phyloP scores from a whole-genome alignment of 2,329 filamentous ascomycete species.

The Monilinia fructigena region DNA sequence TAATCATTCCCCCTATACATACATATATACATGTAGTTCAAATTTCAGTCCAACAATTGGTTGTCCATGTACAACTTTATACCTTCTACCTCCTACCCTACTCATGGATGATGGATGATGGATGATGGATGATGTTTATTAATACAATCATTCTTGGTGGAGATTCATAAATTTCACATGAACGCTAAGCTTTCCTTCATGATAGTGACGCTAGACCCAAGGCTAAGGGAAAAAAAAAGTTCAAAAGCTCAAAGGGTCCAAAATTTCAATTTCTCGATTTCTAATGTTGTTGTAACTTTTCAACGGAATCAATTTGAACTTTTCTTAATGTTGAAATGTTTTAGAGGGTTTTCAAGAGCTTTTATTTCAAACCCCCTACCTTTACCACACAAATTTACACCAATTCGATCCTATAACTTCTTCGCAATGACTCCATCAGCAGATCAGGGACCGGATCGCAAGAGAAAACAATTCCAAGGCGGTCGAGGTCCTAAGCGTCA shows the following conservation, averaged over 20 bases:
- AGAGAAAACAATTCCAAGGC: slow-evolving; percentile 38
- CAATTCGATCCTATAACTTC: slow-evolving; percentile 22
- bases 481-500: slow-evolving; percentile 45
- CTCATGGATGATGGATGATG: background rate
- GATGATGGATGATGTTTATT: slow-evolving; percentile 9
- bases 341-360: slow-evolving; percentile 15
- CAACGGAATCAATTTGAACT: background rate
- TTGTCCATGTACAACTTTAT: background rate
- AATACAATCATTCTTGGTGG: slow-evolving; percentile 8
- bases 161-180: slow-evolving; percentile 7
- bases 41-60: background rate
- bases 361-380: background rate
- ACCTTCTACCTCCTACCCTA: too few species aligned
- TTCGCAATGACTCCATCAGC: slow-evolving; percentile 25
- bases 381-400: background rate
- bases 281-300: background rate
- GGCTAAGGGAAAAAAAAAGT: slow-evolving; percentile 7
- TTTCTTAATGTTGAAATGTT: slow-evolving; percentile 37
- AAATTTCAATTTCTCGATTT: background rate
- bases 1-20: background rate
- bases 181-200: slow-evolving; percentile 13
- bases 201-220: slow-evolving; percentile 12
- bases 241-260: slow-evolving; percentile 3
- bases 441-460: slow-evolving; percentile 25
- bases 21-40: background rate